Percentiles rank a stretch among this genome's conserved stretches.
phyloP scores from a whole-genome alignment of 1,139 yeast species.

The Pichia sp. region DNA sequence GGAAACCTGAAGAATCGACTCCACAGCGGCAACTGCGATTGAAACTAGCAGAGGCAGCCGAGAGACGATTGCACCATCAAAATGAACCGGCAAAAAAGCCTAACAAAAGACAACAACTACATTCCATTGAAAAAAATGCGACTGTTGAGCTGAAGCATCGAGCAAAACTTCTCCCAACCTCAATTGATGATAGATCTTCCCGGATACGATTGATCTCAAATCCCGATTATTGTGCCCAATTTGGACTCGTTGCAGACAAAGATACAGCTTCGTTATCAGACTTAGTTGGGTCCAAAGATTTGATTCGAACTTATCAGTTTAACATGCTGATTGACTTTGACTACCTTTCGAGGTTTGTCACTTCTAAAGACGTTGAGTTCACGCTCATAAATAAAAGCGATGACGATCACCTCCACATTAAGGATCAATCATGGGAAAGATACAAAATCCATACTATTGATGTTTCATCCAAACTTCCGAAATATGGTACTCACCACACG shows the following conservation, averaged over 20 bases:
- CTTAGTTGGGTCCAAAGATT: conserved; percentile 35
- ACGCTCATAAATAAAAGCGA: conserved; percentile 17
- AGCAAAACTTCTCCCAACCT: neutral
- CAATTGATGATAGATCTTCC: conserved; percentile 17
- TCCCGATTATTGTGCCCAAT: conserved; percentile 21
- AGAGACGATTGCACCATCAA: conserved; percentile 16
- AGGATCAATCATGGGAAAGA: conserved; percentile 19
- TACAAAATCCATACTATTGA: conserved; percentile 26
- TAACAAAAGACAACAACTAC: neutral
- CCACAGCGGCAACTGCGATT: conserved; percentile 17
- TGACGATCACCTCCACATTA: conserved; percentile 20
- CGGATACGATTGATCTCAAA: conserved; percentile 28
- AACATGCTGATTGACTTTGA: conserved; percentile 45
- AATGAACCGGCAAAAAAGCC: neutral
- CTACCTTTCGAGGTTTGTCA: conserved; percentile 36
- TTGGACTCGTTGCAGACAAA: conserved; percentile 20
- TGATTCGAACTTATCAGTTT: conserved; percentile 45
- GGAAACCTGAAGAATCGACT: conserved; percentile 3
- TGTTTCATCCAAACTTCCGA: conserved; percentile 28
- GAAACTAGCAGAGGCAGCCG: conserved; percentile 24
- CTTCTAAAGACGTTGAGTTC: conserved; percentile 13
- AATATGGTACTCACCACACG: conserved; percentile 53
- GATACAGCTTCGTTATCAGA: conserved; percentile 31
- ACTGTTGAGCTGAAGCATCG: neutral
- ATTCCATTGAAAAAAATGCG: neutral